These are phyloP conservation scores for Ceratocystis smalleyi DNA, from an alignment of 2,329 filamentous ascomycete species.

Conservation along the genomic window DNA sequence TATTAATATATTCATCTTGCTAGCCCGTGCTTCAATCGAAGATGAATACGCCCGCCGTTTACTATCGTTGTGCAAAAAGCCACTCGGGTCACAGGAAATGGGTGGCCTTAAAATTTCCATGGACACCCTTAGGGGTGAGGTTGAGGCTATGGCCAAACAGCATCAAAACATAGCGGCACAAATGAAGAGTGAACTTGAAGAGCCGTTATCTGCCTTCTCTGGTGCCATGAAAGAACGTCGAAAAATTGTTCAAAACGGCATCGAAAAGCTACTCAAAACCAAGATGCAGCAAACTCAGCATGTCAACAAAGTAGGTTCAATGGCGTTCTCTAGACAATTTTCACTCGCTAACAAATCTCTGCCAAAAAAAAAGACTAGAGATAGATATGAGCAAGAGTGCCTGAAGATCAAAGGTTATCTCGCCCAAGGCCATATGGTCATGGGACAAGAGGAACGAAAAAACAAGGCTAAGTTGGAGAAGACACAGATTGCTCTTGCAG, in stretches of 20 bases:
- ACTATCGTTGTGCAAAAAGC: constrained; percentile 69
- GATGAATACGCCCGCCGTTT: constrained; percentile 92
- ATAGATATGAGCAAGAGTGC: constrained; percentile 94
- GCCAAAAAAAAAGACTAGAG: constrained; percentile 47
- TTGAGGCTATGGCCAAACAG: constrained; percentile 86
- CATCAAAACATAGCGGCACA: constrained; percentile 80
- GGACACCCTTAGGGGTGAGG: constrained; percentile 74
- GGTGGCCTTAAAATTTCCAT: constrained; percentile 72
- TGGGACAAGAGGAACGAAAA: constrained; percentile 97
- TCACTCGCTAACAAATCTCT: neutral
- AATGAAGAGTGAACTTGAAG: constrained; percentile 93
- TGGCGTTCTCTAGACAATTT: neutral
- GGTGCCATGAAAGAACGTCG: constrained; percentile 91
- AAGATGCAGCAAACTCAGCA: constrained; percentile 82
- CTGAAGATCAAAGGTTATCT: constrained; percentile 97
- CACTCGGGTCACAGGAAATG: constrained; percentile 72
- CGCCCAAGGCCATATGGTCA: constrained; percentile 98
- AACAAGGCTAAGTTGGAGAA: constrained; percentile 99
- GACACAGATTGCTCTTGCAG: constrained; percentile 87
- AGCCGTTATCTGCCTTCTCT: constrained; percentile 78
- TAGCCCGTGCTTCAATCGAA: constrained; percentile 71
- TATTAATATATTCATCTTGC: neutral
- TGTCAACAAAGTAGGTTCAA: constrained; percentile 65
- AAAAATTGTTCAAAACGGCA: constrained; percentile 87
- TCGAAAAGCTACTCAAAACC: constrained; percentile 84